phyloP scores from a whole-genome alignment of 441 rosid species.

The Metrosideros polymorpha region DNA sequence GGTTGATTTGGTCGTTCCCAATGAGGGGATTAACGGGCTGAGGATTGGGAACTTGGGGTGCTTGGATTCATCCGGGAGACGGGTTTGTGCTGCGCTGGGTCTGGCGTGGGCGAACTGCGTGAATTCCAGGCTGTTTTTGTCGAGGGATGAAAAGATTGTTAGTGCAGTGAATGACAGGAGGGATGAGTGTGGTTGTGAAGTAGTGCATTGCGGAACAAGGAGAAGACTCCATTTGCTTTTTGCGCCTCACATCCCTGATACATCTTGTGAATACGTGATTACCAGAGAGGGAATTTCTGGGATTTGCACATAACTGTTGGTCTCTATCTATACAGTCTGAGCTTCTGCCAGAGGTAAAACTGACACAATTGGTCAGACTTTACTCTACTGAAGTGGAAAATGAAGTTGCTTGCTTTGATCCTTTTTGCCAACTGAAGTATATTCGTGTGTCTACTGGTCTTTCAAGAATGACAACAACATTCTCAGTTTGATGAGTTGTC shows the following conservation, averaged over 20 bases:
- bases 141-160: constrained; percentile 31
- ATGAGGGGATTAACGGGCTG: constrained; percentile 46
- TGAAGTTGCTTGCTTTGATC: background rate
- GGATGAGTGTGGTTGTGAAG: background rate
- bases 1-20: constrained; percentile 49
- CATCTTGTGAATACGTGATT: constrained; percentile 58
- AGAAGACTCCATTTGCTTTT: constrained; percentile 57
- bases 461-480: background rate
- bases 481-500: background rate
- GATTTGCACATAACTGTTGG: background rate
- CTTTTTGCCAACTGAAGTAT: background rate
- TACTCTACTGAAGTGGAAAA: background rate
- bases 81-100: constrained; percentile 68
- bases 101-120: constrained; percentile 83
- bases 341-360: background rate
- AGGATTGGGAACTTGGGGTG: constrained; percentile 61
- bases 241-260: constrained; percentile 59
- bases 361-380: background rate
- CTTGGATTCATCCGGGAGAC: constrained; percentile 55
- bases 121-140: constrained; percentile 67
- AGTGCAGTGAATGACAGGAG: background rate
- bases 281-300: constrained; percentile 47
- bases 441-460: background rate
- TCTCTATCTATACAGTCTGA: background rate
- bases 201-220: constrained; percentile 8